Evolutionary conservation across 2,329 filamentous ascomycete genomes (phyloP), one percentile per base, ranked within the genome.

Genomic region (Pseudodiploospora longispora): DNA sequence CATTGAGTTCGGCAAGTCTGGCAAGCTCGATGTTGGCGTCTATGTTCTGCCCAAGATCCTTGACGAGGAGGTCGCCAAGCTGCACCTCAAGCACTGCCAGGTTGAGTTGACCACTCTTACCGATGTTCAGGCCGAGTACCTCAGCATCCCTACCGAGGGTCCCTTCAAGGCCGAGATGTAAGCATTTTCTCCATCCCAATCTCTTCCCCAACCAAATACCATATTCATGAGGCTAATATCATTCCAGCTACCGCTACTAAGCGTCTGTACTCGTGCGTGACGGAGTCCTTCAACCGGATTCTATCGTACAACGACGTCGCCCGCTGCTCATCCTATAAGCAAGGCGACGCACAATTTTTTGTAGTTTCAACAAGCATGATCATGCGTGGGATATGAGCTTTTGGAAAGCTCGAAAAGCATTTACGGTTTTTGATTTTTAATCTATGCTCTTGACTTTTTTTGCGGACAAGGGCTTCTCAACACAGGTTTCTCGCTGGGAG

Each of bases 131-230:
- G 85, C 88, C 57, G 93, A 97, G 64, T 98, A 98, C 78, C 85
- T 97, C 65, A 82, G 88, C 60, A 78, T 98, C 57, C 78, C 82
- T 49, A 64, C 80, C 53, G 85, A 90, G 75, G 93, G 93, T 66
- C 93, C 93, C 60, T 98, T 80, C 86, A 98, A 98, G 88, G 77
- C 76, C 71, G 91, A 97, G 58, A 87, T 90, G 80, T 90, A 87
- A 66, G 74, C 70, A 52, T 36, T 8, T 7, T 27, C 31, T 10
- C 41, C 42, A 30, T 30, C 28, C 31, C 40, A 2, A 40, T 3
- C 30, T 12, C 27, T 32, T 31, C 30, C 28, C n/a, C 30, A 36
- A 8, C 40, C 30, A 30, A 3, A n/a, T 10, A 27, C 12, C 27
- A 35, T 31, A 6, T 44, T 19, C 19, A 19, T 19, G 19, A 19